Evolutionary conservation across 2,329 filamentous ascomycete genomes (phyloP), one percentile per base, ranked within the genome.

Genomic region (Plectosphaerella plurivora): DNA sequence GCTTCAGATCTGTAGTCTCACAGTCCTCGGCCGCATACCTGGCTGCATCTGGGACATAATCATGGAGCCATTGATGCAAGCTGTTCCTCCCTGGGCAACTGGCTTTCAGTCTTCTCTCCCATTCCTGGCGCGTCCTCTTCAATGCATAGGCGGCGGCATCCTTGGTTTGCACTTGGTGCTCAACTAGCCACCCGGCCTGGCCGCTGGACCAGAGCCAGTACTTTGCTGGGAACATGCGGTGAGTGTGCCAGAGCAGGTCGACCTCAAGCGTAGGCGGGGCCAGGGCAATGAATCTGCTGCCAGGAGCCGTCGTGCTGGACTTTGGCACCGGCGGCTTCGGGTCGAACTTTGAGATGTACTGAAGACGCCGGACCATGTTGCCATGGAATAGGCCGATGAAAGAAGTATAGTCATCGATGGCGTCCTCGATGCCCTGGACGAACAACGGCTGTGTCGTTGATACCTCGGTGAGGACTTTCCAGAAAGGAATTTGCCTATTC

Each of bases 161-260:
- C 16, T 16, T 24, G 5, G 46, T 4, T 3, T 12, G 42, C 3
- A 15, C 22, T 25, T 48, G 49, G 16, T 53, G 51, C 37, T 57
- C 53, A 12, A 55, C 25, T 12, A 57, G 36, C 25, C 55, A 50
- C 9, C 49, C 47, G 12, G 51, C 49, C 10, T 47, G 46, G 3
- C 9, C 22, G 18, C 55, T 50, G 11, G 51, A 53, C 44, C 51
- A 55, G 6, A 45, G 10, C 55, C 55, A 57, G 44, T 57, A 57
- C 24, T 14, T 53, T 2, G 49, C 55, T 5, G 55, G 55, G 16
- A 51, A 57, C 10, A 57, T 33, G 3, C 55, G 53, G 20, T 57
- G 53, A 3, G 55, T 53, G 25, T 53, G 55, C 55, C 55, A 57
- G 4, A 57, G 51, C 1, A 57, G n/a, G 28, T 57, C 55, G 1